phyloP scores from a whole-genome alignment of 768 basidiomycete genomes.

The Hydnomerulius pinastri region DNA sequence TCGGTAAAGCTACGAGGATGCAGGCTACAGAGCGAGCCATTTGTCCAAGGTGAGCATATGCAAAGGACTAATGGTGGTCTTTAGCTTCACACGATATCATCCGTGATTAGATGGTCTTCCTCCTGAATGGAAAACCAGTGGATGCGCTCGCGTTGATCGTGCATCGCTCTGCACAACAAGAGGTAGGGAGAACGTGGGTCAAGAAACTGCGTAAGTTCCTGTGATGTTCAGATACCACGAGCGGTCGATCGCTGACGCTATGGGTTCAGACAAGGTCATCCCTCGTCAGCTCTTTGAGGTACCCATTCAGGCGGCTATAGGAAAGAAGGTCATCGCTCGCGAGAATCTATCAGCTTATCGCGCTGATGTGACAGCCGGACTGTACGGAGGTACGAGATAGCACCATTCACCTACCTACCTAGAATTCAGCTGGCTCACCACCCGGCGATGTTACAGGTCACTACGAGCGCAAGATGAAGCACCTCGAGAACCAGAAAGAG shows the following conservation, averaged over 20 bases:
- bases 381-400: slow-evolving; percentile 73
- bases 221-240: neutral
- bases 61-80: neutral
- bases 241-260: neutral
- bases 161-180: slow-evolving; percentile 76
- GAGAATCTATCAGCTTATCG: slow-evolving; percentile 85
- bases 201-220: slow-evolving; percentile 80
- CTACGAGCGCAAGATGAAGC: slow-evolving; percentile 91
- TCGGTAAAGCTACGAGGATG: slow-evolving; percentile 83
- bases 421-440: neutral
- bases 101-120: slow-evolving; percentile 74
- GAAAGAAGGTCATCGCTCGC: slow-evolving; percentile 83
- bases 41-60: slow-evolving; percentile 67
- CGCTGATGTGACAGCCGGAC: slow-evolving; percentile 90
- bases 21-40: slow-evolving; percentile 80
- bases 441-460: slow-evolving; percentile 52
- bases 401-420: neutral
- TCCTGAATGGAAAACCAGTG: slow-evolving; percentile 85
- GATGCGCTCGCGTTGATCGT: slow-evolving; percentile 94
- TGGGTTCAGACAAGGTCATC: slow-evolving; percentile 76
- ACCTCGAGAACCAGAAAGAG: slow-evolving; percentile 89
- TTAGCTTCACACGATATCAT: too few relatives aligned
- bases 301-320: slow-evolving; percentile 91
- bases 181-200: slow-evolving; percentile 81
- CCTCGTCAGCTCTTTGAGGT: slow-evolving; percentile 93